phyloP scores from a whole-genome alignment of 2,329 filamentous ascomycete genomes.

The Xylariaceae sp. region DNA sequence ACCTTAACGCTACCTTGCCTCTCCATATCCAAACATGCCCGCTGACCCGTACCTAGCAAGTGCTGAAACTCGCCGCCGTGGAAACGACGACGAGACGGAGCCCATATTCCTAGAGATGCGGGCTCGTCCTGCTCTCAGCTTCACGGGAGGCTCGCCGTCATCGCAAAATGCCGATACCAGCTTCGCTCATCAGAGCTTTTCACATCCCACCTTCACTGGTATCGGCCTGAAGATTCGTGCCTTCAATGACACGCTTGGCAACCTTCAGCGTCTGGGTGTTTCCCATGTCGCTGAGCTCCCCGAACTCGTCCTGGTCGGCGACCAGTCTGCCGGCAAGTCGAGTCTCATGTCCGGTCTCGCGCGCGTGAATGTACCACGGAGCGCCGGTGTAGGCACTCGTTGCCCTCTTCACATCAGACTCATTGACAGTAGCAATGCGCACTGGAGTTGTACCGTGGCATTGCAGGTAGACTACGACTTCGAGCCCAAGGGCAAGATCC shows the following conservation, averaged over 20 bases:
- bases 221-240: slow-evolving; percentile 60
- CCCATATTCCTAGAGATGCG: slow-evolving; percentile 28
- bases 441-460: slow-evolving; percentile 65
- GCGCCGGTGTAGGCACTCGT: slow-evolving; percentile 56
- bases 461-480: slow-evolving; percentile 62
- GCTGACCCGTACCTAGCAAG: slow-evolving; percentile 21
- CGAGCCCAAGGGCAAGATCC: slow-evolving; percentile 38
- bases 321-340: slow-evolving; percentile 80
- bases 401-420: slow-evolving; percentile 78
- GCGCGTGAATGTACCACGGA: slow-evolving; percentile 56
- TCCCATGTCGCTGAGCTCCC: slow-evolving; percentile 66
- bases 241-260: slow-evolving; percentile 60
- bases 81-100: slow-evolving; percentile 25
- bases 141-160: slow-evolving; percentile 18
- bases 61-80: slow-evolving; percentile 24
- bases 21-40: background rate
- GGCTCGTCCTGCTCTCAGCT: slow-evolving; percentile 7
- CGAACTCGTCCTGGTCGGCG: slow-evolving; percentile 76
- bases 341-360: slow-evolving; percentile 46
- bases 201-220: slow-evolving; percentile 40
- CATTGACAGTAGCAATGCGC: slow-evolving; percentile 45
- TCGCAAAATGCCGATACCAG: slow-evolving; percentile 27
- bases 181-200: slow-evolving; percentile 31
- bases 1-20: background rate
- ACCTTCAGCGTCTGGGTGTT: slow-evolving; percentile 67